Evolutionary conservation across 2,329 filamentous ascomycete species (phyloP), one percentile per base, ranked within the genome.

Genomic region (Aspergillus tamarii): DNA sequence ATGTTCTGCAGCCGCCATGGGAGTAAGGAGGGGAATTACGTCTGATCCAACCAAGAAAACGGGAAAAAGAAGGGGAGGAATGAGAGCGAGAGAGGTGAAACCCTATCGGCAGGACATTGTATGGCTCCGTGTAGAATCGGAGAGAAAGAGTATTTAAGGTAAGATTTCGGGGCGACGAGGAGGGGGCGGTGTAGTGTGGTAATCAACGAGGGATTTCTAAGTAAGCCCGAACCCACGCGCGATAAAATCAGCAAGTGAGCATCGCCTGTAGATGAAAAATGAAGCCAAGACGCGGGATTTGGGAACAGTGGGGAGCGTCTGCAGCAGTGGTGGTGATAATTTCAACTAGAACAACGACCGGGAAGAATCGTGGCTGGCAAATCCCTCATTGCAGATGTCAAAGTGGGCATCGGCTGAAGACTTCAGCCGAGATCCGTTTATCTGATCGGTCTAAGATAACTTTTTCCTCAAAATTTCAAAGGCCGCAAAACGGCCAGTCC

Each of bases 381-480:
- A 63, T 67, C 65, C 63, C 63, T 65, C 60, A 67, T 61, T 61
- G 50, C 57, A 39, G 39, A 61, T 61, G 60, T 64, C 60, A 67
- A 59, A 57, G 62, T 63, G 60, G 63, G 54, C 50, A 43, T 59
- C 70, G 67, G 67, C 53, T 39, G 28, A 41, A 41, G 12, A 73
- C 65, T 74, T 72, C 65, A 39, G 64, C 74, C 74, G 74, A 77
- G 77, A 78, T 73, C 76, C 75, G 76, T 68, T 80, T 80, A 80
- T 80, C 78, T 75, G 77, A 80, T 80, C 70, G 66, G 70, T 70
- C 77, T 78, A 78, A 79, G 73, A 76, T 75, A 74, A 74, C 68
- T 69, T 72, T 70, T 67, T 66, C 56, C 53, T 66, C 65, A 67
- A 59, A 41, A 64, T 67, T 68, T 21, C 28, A 28, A 50, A 43